A percentile compares a stretch with the other conserved stretches of the same genome.
Conservation (phyloP, 2,329 filamentous ascomycete species). For the Colletotrichum sp. region DNA sequence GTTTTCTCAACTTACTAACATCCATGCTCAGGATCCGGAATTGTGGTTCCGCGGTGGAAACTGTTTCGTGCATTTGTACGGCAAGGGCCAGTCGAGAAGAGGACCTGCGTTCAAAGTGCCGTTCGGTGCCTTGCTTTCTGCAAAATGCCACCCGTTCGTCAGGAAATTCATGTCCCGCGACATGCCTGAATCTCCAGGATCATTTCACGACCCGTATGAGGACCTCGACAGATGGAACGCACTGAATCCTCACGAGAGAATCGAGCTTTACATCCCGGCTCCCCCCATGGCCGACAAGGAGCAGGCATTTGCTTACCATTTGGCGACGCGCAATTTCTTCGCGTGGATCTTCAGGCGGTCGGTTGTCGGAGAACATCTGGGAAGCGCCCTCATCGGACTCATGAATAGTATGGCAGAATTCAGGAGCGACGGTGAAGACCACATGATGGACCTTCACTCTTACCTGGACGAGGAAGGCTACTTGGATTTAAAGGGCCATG, state of each 20-base stretch:
- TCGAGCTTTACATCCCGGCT: conserved; percentile 74
- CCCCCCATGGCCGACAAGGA: conserved; percentile 58
- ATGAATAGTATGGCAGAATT: conserved; percentile 69
- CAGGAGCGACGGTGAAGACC: conserved; percentile 58
- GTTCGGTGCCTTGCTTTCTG: conserved; percentile 59
- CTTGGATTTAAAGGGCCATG: conserved; percentile 66
- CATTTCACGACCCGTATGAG: conserved; percentile 11
- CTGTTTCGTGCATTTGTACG: conserved; percentile 73
- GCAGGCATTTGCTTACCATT: conserved; percentile 65
- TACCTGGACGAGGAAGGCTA: conserved; percentile 77
- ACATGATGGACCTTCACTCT: conserved; percentile 63
- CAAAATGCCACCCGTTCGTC: conserved; percentile 66
- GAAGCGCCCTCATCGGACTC: conserved; percentile 67
- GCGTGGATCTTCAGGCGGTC: conserved; percentile 72
- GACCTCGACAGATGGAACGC: conserved; percentile 38
- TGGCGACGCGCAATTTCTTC: conserved; percentile 77
- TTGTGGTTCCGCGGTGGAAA: conserved; percentile 73
- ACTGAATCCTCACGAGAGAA: conserved; percentile 32
- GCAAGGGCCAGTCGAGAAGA: conserved; percentile 65
- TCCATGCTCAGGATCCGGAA: conserved; percentile 65
- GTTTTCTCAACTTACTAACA: neutral
- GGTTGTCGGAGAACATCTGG: conserved; percentile 71
- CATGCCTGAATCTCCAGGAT: conserved; percentile 4
- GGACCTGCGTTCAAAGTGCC: conserved; percentile 73
- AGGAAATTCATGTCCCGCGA: conserved; percentile 47